Evolutionary conservation across 305 asterid species (phyloP).

Genomic region (Stenogyne calaminthoides): DNA sequence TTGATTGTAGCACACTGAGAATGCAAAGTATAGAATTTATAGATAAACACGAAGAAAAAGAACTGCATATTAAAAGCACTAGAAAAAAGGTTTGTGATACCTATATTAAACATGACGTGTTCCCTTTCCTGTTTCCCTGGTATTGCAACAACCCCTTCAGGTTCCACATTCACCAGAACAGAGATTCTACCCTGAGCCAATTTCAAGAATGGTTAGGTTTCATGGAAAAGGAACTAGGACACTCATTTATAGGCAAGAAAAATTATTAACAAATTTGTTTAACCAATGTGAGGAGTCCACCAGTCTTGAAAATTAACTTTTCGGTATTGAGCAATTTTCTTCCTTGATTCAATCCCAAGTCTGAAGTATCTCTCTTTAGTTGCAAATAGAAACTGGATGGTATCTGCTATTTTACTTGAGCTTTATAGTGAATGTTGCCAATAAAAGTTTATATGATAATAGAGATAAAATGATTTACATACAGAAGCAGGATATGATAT

Average conservation of each 20-base stretch:
- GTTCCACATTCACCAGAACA: slow-evolving; percentile 64
- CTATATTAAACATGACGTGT: slow-evolving; percentile 60
- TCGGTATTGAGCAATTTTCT: slow-evolving; percentile 84
- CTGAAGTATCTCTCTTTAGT: slow-evolving; percentile 54
- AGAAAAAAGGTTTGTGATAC: slow-evolving; percentile 32
- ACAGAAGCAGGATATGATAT: slow-evolving; percentile 94
- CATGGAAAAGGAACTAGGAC: not conserved
- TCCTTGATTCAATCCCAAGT: slow-evolving; percentile 48
- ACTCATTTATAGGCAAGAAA: slow-evolving; percentile 12
- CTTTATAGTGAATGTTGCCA: slow-evolving; percentile 7
- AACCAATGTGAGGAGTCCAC: slow-evolving; percentile 32
- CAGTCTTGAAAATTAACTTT: slow-evolving; percentile 70
- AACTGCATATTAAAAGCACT: not conserved
- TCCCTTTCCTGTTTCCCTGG: slow-evolving; percentile 66
- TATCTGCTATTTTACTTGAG: slow-evolving; percentile 49
- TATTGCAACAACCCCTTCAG: slow-evolving; percentile 83
- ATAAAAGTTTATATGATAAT: not conserved
- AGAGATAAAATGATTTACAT: slow-evolving; percentile 40
- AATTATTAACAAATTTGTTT: slow-evolving; percentile 44
- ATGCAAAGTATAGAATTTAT: not conserved
- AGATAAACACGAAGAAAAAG: not conserved
- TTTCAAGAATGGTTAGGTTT: slow-evolving; percentile 18
- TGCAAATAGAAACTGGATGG: slow-evolving; percentile 73
- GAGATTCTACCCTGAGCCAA: slow-evolving; percentile 50
- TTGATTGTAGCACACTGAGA: too few relatives aligned